Percentiles rank a stretch among this genome's conserved stretches.
These are phyloP conservation scores for Cladorrhinum sp. DNA, from an alignment of 2,329 filamentous ascomycete species.

Conservation along the genomic window DNA sequence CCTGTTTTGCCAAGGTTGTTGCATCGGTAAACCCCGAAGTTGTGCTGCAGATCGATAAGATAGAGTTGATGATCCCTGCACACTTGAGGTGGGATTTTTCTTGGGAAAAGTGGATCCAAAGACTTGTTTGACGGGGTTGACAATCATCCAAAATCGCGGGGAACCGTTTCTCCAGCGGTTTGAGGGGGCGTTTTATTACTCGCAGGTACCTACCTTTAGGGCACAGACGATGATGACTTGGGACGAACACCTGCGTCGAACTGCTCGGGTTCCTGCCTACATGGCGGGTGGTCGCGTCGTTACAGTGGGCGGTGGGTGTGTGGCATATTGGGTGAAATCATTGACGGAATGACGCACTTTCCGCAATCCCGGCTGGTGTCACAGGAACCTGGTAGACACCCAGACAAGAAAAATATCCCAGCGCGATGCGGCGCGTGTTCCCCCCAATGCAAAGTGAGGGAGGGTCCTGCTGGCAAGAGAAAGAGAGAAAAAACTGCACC, in stretches of 20 bases:
- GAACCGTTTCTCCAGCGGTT: background rate
- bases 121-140: background rate
- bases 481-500: background rate
- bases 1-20: background rate
- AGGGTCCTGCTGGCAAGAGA: background rate
- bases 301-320: background rate
- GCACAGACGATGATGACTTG: background rate
- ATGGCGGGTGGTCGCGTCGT: background rate
- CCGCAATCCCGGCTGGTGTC: background rate
- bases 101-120: background rate
- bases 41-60: conserved; percentile 4
- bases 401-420: background rate
- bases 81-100: background rate
- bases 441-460: background rate
- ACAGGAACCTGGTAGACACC: background rate
- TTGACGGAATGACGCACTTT: background rate
- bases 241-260: background rate
- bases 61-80: background rate
- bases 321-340: background rate
- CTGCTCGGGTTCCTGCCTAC: background rate
- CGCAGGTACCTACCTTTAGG: background rate
- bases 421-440: background rate
- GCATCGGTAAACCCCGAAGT: background rate
- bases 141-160: background rate
- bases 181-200: background rate